Evolutionary conservation across 305 asterid genomes (phyloP).

Genomic region (Plantago rigida): DNA sequence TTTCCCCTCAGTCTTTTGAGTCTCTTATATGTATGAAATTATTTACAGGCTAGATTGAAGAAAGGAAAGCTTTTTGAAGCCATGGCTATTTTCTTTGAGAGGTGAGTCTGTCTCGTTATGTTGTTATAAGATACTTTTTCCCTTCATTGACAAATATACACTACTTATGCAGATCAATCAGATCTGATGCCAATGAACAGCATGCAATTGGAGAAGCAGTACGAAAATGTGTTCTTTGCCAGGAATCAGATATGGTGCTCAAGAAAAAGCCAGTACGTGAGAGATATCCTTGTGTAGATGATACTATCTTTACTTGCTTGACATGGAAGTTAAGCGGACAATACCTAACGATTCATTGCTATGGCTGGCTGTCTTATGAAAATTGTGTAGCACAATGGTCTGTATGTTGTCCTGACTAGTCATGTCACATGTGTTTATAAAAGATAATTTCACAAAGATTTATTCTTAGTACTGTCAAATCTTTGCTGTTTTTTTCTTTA

Average conservation of each 20-base stretch:
- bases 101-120: slow-evolving; percentile 36
- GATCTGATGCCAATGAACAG: slow-evolving; percentile 53
- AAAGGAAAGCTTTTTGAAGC: slow-evolving; percentile 84
- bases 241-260: slow-evolving; percentile 82
- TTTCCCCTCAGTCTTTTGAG: not conserved
- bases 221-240: slow-evolving; percentile 71
- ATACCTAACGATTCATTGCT: slow-evolving; percentile 19
- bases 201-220: slow-evolving; percentile 54
- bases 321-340: slow-evolving; percentile 11
- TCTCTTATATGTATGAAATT: slow-evolving; percentile 14
- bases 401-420: not conserved
- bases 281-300: slow-evolving; percentile 22
- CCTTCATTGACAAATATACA: slow-evolving; percentile 23
- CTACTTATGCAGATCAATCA: slow-evolving; percentile 56
- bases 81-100: slow-evolving; percentile 80
- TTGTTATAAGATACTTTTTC: slow-evolving; percentile 20
- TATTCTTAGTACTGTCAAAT: not conserved
- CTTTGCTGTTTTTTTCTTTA: not conserved
- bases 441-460: not conserved
- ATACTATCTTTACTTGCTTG: slow-evolving; percentile 15
- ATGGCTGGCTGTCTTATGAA: slow-evolving; percentile 4
- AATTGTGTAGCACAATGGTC: slow-evolving; percentile 13
- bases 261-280: slow-evolving; percentile 69
- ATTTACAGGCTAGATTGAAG: slow-evolving; percentile 67
- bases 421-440: not conserved